Percentiles rank a stretch among this genome's conserved stretches.
These are phyloP conservation scores for Zoysia pacifica DNA, from an alignment of 176 grass and related monocot species.

Conservation along the genomic window DNA sequence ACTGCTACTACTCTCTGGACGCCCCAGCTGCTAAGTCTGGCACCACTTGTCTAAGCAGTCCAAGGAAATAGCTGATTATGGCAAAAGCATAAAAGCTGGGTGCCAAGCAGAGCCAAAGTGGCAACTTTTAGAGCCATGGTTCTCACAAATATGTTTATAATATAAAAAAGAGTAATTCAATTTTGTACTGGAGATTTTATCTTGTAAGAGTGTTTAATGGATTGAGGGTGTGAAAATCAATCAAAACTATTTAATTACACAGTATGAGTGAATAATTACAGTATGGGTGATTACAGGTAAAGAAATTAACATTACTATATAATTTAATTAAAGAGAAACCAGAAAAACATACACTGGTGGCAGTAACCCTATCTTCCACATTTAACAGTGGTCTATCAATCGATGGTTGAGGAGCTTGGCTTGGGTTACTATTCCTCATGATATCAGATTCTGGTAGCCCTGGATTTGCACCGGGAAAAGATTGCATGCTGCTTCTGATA, in stretches of 20 bases:
- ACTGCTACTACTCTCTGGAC: neutral
- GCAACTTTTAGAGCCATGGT: no score
- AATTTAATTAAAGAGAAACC: conserved; percentile 40
- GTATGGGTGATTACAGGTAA: no score
- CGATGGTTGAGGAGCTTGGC: conserved; percentile 44
- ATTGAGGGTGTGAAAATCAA: no score
- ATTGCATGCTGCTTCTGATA: conserved; percentile 53
- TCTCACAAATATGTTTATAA: no score
- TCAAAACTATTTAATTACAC: no score
- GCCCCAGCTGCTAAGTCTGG: neutral
- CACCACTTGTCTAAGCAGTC: neutral
- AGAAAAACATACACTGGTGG: conserved; percentile 54
- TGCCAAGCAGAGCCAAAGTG: no score
- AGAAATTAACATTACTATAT: neutral
- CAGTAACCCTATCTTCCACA: conserved; percentile 62
- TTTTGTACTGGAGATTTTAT: no score
- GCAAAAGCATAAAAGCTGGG: no score
- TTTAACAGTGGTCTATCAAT: conserved; percentile 49
- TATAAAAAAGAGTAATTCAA: no score
- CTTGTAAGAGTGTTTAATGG: no score
- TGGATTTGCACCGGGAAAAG: conserved; percentile 54
- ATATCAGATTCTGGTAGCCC: conserved; percentile 56
- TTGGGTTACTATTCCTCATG: conserved; percentile 60
- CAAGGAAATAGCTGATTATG: no score
- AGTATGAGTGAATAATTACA: no score